Percentiles rank a stretch among this genome's conserved stretches.
These are phyloP conservation scores for Gossypium ekmanianum DNA, from an alignment of 345 rosid species.

Conservation along the genomic window DNA sequence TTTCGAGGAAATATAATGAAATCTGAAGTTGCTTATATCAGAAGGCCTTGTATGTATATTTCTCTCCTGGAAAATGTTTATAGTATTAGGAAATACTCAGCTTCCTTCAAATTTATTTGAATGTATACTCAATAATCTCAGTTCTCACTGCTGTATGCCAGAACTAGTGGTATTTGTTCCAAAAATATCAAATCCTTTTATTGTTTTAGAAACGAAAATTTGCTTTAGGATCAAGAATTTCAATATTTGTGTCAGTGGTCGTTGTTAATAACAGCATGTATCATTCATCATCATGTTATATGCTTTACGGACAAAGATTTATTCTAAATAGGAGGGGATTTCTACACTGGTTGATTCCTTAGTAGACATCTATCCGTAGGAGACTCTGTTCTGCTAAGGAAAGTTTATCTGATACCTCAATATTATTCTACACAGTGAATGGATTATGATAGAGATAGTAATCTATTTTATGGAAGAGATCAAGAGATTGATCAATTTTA, in stretches of 20 bases:
- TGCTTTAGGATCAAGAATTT: not conserved
- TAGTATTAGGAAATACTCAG: not conserved
- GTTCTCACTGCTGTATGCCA: not conserved
- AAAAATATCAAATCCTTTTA: not conserved
- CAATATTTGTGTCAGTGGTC: not conserved
- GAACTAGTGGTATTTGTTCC: not conserved
- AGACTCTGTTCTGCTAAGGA: not conserved
- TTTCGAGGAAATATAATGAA: slow-evolving; percentile 13
- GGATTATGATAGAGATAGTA: not conserved
- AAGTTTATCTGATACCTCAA: not conserved
- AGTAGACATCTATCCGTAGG: not conserved
- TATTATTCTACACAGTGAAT: not conserved
- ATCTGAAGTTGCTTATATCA: slow-evolving; percentile 6
- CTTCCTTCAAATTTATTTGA: not conserved
- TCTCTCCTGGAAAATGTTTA: not conserved
- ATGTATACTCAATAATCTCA: not conserved
- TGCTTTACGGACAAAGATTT: not conserved
- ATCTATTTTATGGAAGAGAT: not conserved
- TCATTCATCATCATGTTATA: not conserved
- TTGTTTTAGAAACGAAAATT: not conserved
- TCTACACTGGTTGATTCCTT: not conserved
- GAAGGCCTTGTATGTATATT: slow-evolving; percentile 9
- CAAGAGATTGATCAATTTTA: not conserved
- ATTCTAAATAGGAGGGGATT: not conserved
- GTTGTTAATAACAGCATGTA: not conserved